phyloP scores from a whole-genome alignment of 441 rosid species.

The Gossypium laxum region DNA sequence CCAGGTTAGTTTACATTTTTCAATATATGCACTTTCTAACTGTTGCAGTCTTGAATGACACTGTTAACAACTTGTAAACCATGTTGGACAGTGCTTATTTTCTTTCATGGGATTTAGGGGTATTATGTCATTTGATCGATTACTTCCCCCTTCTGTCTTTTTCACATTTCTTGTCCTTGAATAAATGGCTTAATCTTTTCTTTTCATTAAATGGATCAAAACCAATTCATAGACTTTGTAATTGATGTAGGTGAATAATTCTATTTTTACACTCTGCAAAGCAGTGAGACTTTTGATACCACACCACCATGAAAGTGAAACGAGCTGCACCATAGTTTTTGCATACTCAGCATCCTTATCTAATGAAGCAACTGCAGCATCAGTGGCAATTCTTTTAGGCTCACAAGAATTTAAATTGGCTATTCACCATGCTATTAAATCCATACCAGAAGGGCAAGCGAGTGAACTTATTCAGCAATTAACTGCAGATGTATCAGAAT shows the following conservation, averaged over 20 bases:
- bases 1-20: slow-evolving; percentile 55
- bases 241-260: slow-evolving; percentile 54
- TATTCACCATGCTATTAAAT: slow-evolving; percentile 42
- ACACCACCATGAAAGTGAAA: slow-evolving; percentile 25
- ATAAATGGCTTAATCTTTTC: slow-evolving; percentile 7
- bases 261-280: slow-evolving; percentile 60
- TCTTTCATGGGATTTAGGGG: background rate
- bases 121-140: slow-evolving; percentile 9
- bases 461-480: slow-evolving; percentile 54
- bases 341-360: slow-evolving; percentile 20
- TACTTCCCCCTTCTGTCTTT: slow-evolving; percentile 14
- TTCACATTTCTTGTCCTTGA: background rate
- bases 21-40: background rate
- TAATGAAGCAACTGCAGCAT: slow-evolving; percentile 30
- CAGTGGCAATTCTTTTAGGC: slow-evolving; percentile 43
- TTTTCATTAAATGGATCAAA: background rate
- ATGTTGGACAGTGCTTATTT: background rate
- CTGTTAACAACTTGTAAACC: background rate
- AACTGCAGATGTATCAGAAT: slow-evolving; percentile 48
- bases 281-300: slow-evolving; percentile 48
- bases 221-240: slow-evolving; percentile 9
- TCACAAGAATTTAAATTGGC: slow-evolving; percentile 53
- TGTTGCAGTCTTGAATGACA: background rate
- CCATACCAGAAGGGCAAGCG: slow-evolving; percentile 85
- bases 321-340: slow-evolving; percentile 17